Base-by-base conservation (phyloP, 495 filamentous ascomycete species). In the Talaromyces proteolyticus region DNA sequence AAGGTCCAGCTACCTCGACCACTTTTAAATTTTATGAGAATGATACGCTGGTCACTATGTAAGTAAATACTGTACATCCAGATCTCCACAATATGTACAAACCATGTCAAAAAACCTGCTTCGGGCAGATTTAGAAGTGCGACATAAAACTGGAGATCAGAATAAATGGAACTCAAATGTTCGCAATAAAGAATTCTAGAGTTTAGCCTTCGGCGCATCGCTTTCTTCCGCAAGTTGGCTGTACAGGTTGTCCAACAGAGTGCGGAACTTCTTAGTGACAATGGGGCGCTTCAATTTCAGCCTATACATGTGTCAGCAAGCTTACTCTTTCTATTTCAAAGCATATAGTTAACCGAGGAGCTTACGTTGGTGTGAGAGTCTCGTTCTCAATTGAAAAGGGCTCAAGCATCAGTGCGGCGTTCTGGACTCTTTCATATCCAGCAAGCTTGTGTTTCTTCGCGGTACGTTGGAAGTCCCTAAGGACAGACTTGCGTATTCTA, bases 321-420 rank as follows among this genome's bases (percentile, higher is more conserved):
- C 24, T 40, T 2, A 40, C 4, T 25, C 19, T 14, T 53, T 8
- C 4, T 23, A 7, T 11, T 4, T 3, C 22, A 20, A 34, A 17
- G 2, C 11, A 45, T 29, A n/a, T n/a, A n/a, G n/a, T n/a, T n/a
- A n/a, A n/a, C n/a, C n/a, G n/a, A n/a, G 56, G 42, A 49, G 88
- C 89, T 80, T 78, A 96, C 91, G 93, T 98, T 12, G 93, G 93
- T 14, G 93, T 98, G 65, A 98, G 63, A 21, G 97, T 74, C 70
- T 94, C 86, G 61, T 98, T 97, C 55, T 96, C 93, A 54, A 97
- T 83, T 7, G 83, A 87, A 61, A 98, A 97, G 5, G 93, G 93
- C 46, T 98, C 93, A 17, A 96, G 48, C 59, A 86, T 81, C 45
- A 98, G 67, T 51, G 85, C 69, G 52, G 81, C 77, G 55, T 86